Percentiles rank a stretch among this genome's conserved stretches.
Conservation (phyloP, 2,329 filamentous ascomycete species). For the Penicillium sp. region DNA sequence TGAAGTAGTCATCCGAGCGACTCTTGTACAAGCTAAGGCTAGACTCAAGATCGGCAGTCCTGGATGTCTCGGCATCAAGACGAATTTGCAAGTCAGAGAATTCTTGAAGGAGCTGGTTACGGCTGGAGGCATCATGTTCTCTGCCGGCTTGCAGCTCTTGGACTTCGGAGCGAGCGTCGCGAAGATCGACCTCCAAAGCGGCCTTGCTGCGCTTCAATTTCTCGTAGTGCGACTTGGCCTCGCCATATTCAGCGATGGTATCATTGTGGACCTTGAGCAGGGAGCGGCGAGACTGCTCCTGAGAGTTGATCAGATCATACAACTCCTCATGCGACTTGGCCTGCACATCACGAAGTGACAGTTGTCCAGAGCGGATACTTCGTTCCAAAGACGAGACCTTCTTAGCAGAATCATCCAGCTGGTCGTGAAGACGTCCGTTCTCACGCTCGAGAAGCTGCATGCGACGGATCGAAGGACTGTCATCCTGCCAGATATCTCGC, state of each 20-base stretch:
- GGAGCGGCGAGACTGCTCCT: constrained; percentile 82
- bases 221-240: constrained; percentile 84
- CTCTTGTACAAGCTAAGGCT: constrained; percentile 87
- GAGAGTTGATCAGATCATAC: constrained; percentile 85
- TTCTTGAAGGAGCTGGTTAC: constrained; percentile 84
- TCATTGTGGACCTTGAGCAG: constrained; percentile 82
- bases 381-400: constrained; percentile 89
- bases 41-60: constrained; percentile 76
- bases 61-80: constrained; percentile 83
- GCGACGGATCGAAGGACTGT: constrained; percentile 74
- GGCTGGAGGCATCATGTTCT: constrained; percentile 84
- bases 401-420: constrained; percentile 89
- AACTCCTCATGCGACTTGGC: constrained; percentile 93
- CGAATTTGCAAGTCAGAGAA: constrained; percentile 92
- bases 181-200: constrained; percentile 78
- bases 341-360: constrained; percentile 87
- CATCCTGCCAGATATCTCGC: constrained; percentile 64
- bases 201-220: constrained; percentile 79
- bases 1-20: constrained; percentile 93
- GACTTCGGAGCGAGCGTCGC: constrained; percentile 78
- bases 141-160: constrained; percentile 74
- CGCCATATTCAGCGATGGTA: constrained; percentile 77
- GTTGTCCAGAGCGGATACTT: constrained; percentile 78
- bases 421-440: constrained; percentile 86
- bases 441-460: constrained; percentile 90